These are phyloP conservation scores for Diaporthe aspalathi DNA, from an alignment of 2,329 filamentous ascomycete genomes.

Conservation along the genomic window DNA sequence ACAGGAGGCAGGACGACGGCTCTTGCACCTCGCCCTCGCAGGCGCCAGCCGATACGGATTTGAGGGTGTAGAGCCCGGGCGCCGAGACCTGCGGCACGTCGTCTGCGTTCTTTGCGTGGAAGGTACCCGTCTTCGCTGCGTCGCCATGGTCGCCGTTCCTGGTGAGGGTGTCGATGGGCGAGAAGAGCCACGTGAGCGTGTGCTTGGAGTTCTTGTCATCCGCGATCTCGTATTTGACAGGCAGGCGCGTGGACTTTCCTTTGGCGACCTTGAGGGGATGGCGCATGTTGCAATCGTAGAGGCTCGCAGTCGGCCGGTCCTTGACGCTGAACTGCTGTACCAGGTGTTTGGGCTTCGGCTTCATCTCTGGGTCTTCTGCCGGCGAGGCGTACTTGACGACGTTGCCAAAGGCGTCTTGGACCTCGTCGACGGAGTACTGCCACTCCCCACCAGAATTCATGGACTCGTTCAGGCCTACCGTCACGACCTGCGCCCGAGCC, in stretches of 20 bases:
- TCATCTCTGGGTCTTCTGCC: conserved; percentile 76
- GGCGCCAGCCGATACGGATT: conserved; percentile 80
- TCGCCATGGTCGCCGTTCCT: conserved; percentile 77
- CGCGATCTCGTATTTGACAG: conserved; percentile 75
- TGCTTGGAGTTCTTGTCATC: conserved; percentile 73
- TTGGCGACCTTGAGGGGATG: conserved; percentile 86
- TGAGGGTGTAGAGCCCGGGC: conserved; percentile 88
- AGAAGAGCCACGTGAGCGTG: conserved; percentile 84
- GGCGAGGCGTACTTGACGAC: conserved; percentile 77
- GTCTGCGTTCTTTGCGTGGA: conserved; percentile 69
- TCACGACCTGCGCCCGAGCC: conserved; percentile 80
- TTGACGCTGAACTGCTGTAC: conserved; percentile 86
- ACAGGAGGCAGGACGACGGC: conserved; percentile 89
- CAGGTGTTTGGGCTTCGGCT: conserved; percentile 70
- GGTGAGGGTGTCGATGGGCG: conserved; percentile 75
- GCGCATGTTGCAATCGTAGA: conserved; percentile 81
- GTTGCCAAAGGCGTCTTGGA: conserved; percentile 92
- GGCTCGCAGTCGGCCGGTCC: conserved; percentile 80
- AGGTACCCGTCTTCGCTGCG: conserved; percentile 66
- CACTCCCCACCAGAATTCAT: conserved; percentile 82
- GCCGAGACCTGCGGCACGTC: conserved; percentile 77
- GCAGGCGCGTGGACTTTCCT: conserved; percentile 74
- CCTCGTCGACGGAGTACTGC: conserved; percentile 91
- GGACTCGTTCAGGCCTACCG: conserved; percentile 90
- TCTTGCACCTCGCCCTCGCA: conserved; percentile 92